A percentile compares a stretch with the other conserved stretches of the same genome.
These are phyloP conservation scores for Andrographis paniculata DNA, from an alignment of 305 asterid species.

Conservation along the genomic window DNA sequence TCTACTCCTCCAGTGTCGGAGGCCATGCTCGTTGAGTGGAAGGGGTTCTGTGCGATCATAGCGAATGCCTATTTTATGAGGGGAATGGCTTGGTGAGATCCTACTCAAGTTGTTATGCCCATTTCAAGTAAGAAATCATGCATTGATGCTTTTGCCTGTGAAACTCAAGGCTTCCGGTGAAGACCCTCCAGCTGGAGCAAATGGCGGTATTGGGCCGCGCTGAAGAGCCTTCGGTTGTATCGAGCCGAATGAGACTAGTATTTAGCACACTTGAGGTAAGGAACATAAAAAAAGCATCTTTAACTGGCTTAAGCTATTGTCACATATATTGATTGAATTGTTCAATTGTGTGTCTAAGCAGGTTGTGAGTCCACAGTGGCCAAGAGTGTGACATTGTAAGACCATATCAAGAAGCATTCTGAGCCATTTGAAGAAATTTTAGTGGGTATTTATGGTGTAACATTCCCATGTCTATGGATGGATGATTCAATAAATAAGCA, in stretches of 20 bases:
- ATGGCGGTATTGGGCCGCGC: conserved; percentile 75
- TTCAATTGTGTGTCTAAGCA: conserved; percentile 25
- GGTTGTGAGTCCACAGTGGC: conserved; percentile 98
- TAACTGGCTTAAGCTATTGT: too few relatives aligned
- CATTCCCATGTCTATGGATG: background rate
- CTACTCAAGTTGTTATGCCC: too few relatives aligned
- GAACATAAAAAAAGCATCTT: too few relatives aligned
- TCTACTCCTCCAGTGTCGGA: conserved; percentile 67
- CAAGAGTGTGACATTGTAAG: conserved; percentile 29
- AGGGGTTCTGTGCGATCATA: conserved; percentile 91
- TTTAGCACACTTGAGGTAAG: conserved; percentile 89
- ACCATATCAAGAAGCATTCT: background rate
- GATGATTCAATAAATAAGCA: background rate
- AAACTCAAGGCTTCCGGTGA: conserved; percentile 81
- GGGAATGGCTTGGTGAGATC: conserved; percentile 94
- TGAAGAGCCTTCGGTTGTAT: conserved; percentile 82
- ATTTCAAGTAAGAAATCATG: too few relatives aligned
- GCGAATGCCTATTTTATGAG: conserved; percentile 89
- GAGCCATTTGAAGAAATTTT: background rate
- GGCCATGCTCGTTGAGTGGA: conserved; percentile 61
- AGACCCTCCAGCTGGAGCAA: conserved; percentile 88
- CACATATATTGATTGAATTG: background rate
- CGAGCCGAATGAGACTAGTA: conserved; percentile 87
- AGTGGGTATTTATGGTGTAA: background rate
- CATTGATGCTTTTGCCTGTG: conserved; percentile 12